Evolutionary conservation across 2,329 filamentous ascomycete species (phyloP).

Genomic region (Colletotrichum sp.): DNA sequence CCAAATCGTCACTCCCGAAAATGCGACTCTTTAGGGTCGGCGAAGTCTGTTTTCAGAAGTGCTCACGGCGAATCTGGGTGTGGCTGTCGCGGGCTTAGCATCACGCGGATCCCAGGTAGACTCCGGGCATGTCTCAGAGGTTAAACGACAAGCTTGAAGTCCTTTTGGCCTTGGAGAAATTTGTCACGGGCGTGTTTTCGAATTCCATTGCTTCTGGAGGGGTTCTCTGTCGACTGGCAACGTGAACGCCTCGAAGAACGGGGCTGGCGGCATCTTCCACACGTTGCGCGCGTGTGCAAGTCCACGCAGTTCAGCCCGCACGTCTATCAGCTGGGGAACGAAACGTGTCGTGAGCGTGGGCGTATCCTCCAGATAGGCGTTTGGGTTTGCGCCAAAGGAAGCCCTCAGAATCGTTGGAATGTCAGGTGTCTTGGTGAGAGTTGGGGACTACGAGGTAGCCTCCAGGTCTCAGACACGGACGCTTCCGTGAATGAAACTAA

Average conservation of each 20-base stretch:
- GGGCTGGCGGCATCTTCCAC: not conserved
- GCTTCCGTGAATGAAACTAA: not conserved
- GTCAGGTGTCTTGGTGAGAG: not conserved
- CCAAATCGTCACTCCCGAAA: not conserved
- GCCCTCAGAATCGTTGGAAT: not conserved
- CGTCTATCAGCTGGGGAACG: not conserved
- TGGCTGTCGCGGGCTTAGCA: not conserved
- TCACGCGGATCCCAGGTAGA: not conserved
- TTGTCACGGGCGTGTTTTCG: not conserved
- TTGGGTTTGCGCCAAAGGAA: not conserved
- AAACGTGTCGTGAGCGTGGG: not conserved
- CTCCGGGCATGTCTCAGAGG: not conserved
- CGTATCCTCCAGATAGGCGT: not conserved
- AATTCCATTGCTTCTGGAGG: not conserved
- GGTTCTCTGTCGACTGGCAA: not conserved
- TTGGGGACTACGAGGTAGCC: not conserved
- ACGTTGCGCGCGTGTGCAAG: not conserved
- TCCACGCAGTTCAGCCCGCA: not conserved
- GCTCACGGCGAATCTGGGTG: not conserved
- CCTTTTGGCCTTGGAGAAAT: not conserved
- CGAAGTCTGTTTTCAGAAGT: not conserved
- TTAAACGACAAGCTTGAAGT: not conserved
- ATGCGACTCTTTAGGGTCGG: not conserved
- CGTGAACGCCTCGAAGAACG: not conserved
- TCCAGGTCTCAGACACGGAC: not conserved